A percentile compares a stretch with the other conserved stretches of the same genome.
Evolutionary conservation across 2,329 filamentous ascomycete species (phyloP).

Genomic region (Fulvia fulva): DNA sequence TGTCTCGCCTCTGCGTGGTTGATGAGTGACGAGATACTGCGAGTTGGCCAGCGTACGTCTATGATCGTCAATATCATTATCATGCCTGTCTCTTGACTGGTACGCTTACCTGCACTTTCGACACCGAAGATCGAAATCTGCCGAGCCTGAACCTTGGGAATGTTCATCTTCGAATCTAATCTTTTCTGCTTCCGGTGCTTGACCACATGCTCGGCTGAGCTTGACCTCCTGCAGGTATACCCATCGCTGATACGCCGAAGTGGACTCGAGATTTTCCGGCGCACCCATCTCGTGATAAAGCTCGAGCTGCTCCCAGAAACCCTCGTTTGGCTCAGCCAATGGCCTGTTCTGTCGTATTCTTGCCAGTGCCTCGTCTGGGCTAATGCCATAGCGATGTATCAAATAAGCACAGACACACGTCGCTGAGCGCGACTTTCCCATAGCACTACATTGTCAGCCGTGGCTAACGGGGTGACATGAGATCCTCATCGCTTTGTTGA

Average conservation of each 20-base stretch:
- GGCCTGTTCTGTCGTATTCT: slow-evolving; percentile 67
- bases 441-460: slow-evolving; percentile 56
- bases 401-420: slow-evolving; percentile 81
- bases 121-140: slow-evolving; percentile 68
- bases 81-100: not conserved
- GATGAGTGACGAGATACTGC: slow-evolving; percentile 65
- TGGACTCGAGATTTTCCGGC: slow-evolving; percentile 62
- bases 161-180: slow-evolving; percentile 78
- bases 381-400: slow-evolving; percentile 55
- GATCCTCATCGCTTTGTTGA: too few species aligned
- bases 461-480: slow-evolving; percentile 2
- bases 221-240: slow-evolving; percentile 63
- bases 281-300: slow-evolving; percentile 86
- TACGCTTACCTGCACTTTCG: slow-evolving; percentile 74
- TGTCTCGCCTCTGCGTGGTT: slow-evolving; percentile 20
- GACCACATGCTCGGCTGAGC: slow-evolving; percentile 65
- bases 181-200: slow-evolving; percentile 70
- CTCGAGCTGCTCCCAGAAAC: slow-evolving; percentile 84
- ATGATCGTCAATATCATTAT: slow-evolving; percentile 9
- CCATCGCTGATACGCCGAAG: slow-evolving; percentile 79
- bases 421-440: slow-evolving; percentile 92
- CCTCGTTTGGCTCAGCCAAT: slow-evolving; percentile 82
- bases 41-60: slow-evolving; percentile 60
- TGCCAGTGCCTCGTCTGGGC: slow-evolving; percentile 61
- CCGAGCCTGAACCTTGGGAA: slow-evolving; percentile 32